phyloP scores from a whole-genome alignment of 2,329 filamentous ascomycete species.

The Eutypa lata region DNA sequence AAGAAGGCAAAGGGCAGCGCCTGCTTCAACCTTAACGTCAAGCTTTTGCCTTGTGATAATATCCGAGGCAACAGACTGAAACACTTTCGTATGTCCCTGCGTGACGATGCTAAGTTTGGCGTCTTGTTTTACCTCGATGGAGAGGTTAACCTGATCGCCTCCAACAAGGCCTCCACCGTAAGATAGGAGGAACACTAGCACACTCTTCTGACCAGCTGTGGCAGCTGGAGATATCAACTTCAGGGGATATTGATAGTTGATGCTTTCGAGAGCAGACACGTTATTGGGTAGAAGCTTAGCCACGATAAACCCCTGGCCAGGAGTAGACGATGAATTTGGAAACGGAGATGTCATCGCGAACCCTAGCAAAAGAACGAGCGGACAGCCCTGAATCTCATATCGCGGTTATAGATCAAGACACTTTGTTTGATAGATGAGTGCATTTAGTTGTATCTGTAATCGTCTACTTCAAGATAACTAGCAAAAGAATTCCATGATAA shows the following conservation, averaged over 20 bases:
- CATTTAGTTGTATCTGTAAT: background rate
- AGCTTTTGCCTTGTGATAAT: constrained; percentile 58
- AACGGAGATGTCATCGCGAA: constrained; percentile 64
- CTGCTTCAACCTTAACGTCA: constrained; percentile 45
- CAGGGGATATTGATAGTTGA: constrained; percentile 90
- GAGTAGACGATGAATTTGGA: constrained; percentile 65
- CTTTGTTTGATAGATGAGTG: background rate
- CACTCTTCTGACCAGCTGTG: constrained; percentile 59
- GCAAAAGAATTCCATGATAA: too few relatives aligned
- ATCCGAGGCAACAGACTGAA: constrained; percentile 66
- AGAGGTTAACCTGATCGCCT: constrained; percentile 76
- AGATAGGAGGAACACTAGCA: constrained; percentile 84
- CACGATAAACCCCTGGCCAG: constrained; percentile 77
- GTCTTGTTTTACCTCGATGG: constrained; percentile 59
- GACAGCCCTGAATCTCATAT: constrained; percentile 3
- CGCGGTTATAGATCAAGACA: background rate
- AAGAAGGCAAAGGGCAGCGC: constrained; percentile 62
- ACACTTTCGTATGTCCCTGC: constrained; percentile 90
- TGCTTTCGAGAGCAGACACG: constrained; percentile 66
- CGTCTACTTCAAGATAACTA: too few relatives aligned
- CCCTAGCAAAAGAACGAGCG: background rate
- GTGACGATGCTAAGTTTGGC: constrained; percentile 68
- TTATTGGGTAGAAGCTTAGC: constrained; percentile 69
- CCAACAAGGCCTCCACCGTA: constrained; percentile 93
- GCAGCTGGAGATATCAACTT: constrained; percentile 85